These are phyloP conservation scores for Euphorbia tirucalli DNA, from an alignment of 345 rosid species.

Conservation along the genomic window DNA sequence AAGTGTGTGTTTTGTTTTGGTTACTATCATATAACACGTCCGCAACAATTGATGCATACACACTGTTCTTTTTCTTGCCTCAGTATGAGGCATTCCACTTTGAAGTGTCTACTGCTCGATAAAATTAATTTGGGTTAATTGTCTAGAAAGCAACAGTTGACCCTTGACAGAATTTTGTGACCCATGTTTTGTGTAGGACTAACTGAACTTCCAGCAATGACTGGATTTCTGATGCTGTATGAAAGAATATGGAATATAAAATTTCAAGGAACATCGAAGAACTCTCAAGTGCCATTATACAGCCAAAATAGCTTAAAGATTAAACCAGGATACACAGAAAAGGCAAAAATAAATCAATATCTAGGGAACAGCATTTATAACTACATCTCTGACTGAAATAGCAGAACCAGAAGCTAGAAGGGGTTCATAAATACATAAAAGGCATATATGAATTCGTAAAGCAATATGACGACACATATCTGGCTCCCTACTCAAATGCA, in stretches of 20 bases:
- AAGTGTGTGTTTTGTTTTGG: too few relatives aligned
- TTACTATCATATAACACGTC: too few relatives aligned
- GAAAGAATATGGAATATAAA: slow-evolving; percentile 26
- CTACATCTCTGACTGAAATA: neutral
- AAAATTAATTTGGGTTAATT: neutral
- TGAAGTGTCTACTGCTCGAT: too few relatives aligned
- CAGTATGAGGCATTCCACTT: too few relatives aligned
- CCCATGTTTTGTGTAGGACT: neutral
- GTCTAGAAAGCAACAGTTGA: neutral
- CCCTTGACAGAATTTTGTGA: neutral
- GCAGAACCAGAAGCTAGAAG: neutral
- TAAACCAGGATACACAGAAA: too few relatives aligned
- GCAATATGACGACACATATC: neutral
- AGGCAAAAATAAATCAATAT: neutral
- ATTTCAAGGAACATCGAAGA: neutral
- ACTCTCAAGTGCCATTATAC: too few relatives aligned
- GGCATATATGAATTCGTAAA: neutral
- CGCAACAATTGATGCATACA: too few relatives aligned
- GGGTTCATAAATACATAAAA: neutral
- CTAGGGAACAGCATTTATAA: neutral
- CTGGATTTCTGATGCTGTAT: neutral
- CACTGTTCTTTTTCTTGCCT: too few relatives aligned
- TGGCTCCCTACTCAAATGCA: neutral
- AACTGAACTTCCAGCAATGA: neutral
- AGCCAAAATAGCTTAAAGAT: too few relatives aligned